Conservation (phyloP, 2,329 filamentous ascomycete genomes). For the Ilyonectria destructans region DNA sequence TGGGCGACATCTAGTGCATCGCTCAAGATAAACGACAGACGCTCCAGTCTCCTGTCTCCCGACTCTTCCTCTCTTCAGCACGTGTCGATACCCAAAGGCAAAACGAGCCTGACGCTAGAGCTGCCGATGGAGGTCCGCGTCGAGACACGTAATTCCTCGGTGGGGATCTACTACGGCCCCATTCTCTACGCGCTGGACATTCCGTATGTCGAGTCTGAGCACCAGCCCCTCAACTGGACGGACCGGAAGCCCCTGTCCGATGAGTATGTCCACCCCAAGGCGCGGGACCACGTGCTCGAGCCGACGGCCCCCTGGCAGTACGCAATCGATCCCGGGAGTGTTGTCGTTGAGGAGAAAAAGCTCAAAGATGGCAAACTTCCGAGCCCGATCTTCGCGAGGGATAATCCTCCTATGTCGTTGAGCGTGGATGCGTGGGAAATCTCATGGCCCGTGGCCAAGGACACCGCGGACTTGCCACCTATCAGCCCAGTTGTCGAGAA, state of each 20-base stretch:
- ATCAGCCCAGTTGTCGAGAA: not conserved
- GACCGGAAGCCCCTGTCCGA: not conserved
- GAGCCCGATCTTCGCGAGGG: too few relatives aligned
- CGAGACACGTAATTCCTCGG: not conserved
- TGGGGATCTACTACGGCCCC: not conserved
- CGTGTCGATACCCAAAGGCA: not conserved
- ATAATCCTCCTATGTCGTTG: too few relatives aligned
- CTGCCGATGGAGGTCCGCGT: not conserved
- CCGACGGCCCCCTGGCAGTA: too few relatives aligned
- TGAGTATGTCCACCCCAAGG: not conserved
- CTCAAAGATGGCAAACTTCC: too few relatives aligned
- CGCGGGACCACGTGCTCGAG: too few relatives aligned
- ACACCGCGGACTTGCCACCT: not conserved
- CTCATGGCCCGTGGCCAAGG: not conserved
- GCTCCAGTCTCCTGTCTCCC: not conserved
- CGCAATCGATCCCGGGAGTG: too few relatives aligned
- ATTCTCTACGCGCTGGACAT: constrained; percentile 1
- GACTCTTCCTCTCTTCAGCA: not conserved
- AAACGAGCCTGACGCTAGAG: not conserved
- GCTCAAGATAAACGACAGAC: not conserved
- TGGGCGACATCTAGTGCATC: not conserved
- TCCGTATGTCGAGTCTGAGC: not conserved
- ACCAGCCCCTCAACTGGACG: not conserved
- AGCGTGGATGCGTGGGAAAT: too few relatives aligned
- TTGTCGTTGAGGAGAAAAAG: too few relatives aligned